These are phyloP conservation scores for Phytophthora pistaciae DNA, from an alignment of 352 stramenopile genomes.

Conservation along the genomic window DNA sequence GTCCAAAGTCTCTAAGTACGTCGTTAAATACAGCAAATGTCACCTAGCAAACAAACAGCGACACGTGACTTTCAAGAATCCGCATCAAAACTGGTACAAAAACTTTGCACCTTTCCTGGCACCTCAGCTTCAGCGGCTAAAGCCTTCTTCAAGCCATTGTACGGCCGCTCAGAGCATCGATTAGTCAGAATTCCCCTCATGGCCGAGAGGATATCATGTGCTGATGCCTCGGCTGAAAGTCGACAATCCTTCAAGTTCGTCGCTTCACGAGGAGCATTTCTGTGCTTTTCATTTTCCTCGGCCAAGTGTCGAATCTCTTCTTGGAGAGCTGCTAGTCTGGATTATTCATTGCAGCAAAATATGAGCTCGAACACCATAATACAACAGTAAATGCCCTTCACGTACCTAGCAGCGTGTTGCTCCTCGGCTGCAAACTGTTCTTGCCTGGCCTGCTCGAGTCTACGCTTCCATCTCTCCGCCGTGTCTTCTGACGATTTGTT, in stretches of 20 bases:
- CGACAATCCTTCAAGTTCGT: constrained; percentile 64
- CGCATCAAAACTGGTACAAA: background rate
- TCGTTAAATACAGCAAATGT: constrained; percentile 77
- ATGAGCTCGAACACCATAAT: background rate
- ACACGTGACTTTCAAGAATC: background rate
- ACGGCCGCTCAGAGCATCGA: constrained; percentile 69
- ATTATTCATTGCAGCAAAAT: background rate
- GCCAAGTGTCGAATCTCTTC: constrained; percentile 31
- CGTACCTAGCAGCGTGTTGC: constrained; percentile 50
- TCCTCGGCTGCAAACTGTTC: constrained; percentile 57
- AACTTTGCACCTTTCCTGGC: constrained; percentile 63
- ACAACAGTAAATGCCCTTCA: too few species aligned
- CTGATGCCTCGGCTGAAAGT: constrained; percentile 55
- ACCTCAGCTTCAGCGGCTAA: constrained; percentile 71
- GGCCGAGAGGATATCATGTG: constrained; percentile 66
- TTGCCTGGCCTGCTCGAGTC: constrained; percentile 56
- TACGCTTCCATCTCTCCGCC: constrained; percentile 58
- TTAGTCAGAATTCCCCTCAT: constrained; percentile 74
- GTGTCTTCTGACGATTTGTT: constrained; percentile 38
- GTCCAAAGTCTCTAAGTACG: constrained; percentile 73
- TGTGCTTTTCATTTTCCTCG: constrained; percentile 37
- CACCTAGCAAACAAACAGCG: constrained; percentile 37
- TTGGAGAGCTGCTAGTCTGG: constrained; percentile 42
- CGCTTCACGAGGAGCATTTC: constrained; percentile 19
- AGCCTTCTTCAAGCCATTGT: constrained; percentile 86